Base-by-base conservation (phyloP, 805 yeast species). In the Kuraishia molischiana region DNA sequence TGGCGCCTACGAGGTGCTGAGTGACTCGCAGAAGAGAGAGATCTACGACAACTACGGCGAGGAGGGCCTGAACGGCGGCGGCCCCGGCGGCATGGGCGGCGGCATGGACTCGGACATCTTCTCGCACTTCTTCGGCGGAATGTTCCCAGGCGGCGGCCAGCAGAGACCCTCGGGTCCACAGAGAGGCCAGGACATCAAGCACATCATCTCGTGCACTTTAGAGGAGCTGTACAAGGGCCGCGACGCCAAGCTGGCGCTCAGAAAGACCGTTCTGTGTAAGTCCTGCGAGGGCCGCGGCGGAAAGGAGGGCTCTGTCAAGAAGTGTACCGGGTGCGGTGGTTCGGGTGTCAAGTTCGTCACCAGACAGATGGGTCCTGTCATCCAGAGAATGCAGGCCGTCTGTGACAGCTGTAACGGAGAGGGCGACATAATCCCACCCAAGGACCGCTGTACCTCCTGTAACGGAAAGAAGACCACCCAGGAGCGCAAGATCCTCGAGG, bases 331-430 rank as follows among this genome's bases (percentile, higher is more conserved):
- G 29, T 92, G 99, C 79, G 74, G 76, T 56, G 99, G 99, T 63
- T 72, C 74, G 52, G 99, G 99, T 74, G 65, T 81, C 61, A 85
- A 77, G 63, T 81, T 90, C 48, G 82, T 87, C 48, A 85, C 96
- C 38, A 84, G 95, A 69, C 97, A 92, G 66, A 89, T 92, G 96
- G 99, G 99, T 51, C 96, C 95, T 48, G 86, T 92, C 89, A 84
- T 92, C 54, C 99, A 92, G 70, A 84, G 96, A 72, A 85, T 85
- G 77, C 97, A 92, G 69, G 78, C 94, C 34, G 79, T 77, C 38
- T 92, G 99, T 82, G 90, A 84, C 50, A 79, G 64, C 42, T 92
- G 99, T 78, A 66, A 77, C 48, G 98, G 97, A 58, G 71, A 81
- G 42, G 99, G 99, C 59, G 90, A 83, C 61, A 82, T 81, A 46